Evolutionary conservation across 2,329 filamentous ascomycete genomes (phyloP).

Genomic region (Tolypocladium cylindrosporum): DNA sequence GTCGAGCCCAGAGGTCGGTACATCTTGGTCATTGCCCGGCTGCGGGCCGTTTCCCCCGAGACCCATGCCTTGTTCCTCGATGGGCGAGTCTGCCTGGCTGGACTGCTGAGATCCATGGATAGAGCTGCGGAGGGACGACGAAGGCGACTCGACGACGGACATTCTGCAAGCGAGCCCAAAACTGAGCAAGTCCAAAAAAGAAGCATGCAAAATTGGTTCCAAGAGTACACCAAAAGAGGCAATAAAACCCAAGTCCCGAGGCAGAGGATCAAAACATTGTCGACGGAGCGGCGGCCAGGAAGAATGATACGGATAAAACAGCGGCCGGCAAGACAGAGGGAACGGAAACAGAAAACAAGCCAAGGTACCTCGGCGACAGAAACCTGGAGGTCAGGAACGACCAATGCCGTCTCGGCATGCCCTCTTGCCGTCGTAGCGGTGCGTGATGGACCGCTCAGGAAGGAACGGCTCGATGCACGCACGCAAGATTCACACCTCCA

Average conservation of each 20-base stretch:
- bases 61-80: too few species aligned
- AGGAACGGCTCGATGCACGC: not conserved
- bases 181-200: conserved; percentile 19
- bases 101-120: not conserved
- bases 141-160: conserved; percentile 20
- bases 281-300: conserved; percentile 15
- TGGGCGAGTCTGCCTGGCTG: not conserved
- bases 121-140: conserved; percentile 3
- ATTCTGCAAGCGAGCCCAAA: conserved; percentile 19
- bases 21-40: conserved; percentile 19
- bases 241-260: not conserved
- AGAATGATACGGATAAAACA: conserved; percentile 6
- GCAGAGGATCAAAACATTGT: conserved; percentile 25
- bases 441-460: not conserved
- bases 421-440: not conserved
- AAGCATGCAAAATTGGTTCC: conserved; percentile 23
- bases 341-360: not conserved
- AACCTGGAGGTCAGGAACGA: not conserved
- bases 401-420: not conserved
- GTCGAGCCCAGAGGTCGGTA: conserved; percentile 16
- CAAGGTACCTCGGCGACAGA: not conserved
- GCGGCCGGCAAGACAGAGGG: not conserved
- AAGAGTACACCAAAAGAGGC: conserved; percentile 30
- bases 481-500: not conserved
- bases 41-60: conserved; percentile 7